Evolutionary conservation across 495 filamentous ascomycete species (phyloP), one percentile per base, ranked within the genome.

Genomic region (Aspergillus ostianus): DNA sequence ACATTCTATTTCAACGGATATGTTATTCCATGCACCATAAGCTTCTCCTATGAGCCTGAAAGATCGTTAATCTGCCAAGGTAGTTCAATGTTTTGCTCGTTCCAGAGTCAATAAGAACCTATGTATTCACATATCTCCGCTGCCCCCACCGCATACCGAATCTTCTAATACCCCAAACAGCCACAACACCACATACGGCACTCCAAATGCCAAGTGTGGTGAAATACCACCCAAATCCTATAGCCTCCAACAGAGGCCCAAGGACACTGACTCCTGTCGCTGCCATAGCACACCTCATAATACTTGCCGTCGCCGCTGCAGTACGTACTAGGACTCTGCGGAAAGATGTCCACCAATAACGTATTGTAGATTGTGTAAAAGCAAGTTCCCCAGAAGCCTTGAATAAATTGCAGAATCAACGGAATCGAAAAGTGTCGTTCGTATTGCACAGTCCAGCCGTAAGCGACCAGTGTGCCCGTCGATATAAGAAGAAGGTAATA

Each of bases 391-490:
- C 49, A 27, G 17, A 27, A 27, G 0, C 49, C 49, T 13, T 13
- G n/a, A 29, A 51, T 51, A 51, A 51, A 51, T 51, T 51, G 21
- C 46, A 51, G 49, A 29, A 51, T 51, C 19, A 29, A 51, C 23
- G 23, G 23, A 26, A 26, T 26, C 4, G 23, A 26, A 26, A 4
- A 26, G 23, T 26, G 23, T 26, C 23, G 2, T 26, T 26, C 23
- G 23, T 26, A 26, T 4, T 26, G 23, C 23, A 26, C 23, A 26
- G 23, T 26, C 23, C 23, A 26, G 23, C 23, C 23, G 4, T 26
- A 26, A 26, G 23, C 23, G 23, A 26, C 23, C 23, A 26, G 23
- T 26, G 23, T 2, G 23, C 23, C 23, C 2, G 23, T 26, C 23
- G 23, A 26, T 26, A 26, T 26, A 26, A 26, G 23, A 26, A 26